Percentiles rank a stretch among this genome's conserved stretches.
Evolutionary conservation across 2,329 filamentous ascomycete species (phyloP).

Genomic region (Arthrinium phaeospermum): DNA sequence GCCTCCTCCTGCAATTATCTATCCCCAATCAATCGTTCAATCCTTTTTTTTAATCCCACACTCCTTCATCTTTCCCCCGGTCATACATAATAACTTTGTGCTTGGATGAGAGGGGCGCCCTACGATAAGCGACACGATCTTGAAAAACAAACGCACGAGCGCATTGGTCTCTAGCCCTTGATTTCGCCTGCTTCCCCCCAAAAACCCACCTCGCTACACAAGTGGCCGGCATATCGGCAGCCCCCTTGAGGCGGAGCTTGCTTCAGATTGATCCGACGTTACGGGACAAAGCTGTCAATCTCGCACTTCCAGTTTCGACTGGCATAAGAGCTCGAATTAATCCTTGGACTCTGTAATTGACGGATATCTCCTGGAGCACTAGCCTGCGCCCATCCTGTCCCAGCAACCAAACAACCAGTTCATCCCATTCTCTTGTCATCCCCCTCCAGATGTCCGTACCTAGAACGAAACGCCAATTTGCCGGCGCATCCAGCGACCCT

Average conservation of each 20-base stretch:
- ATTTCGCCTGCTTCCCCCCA: background rate
- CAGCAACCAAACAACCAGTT: background rate
- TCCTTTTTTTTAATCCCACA: background rate
- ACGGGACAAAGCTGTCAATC: background rate
- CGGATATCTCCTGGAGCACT: background rate
- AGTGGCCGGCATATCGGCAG: constrained; percentile 7
- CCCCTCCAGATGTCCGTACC: constrained; percentile 53
- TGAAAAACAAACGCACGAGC: constrained; percentile 10
- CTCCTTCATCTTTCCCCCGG: background rate
- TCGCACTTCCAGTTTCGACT: constrained; percentile 2
- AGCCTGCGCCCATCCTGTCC: background rate
- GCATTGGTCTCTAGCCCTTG: constrained; percentile 1
- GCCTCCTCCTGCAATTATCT: constrained; percentile 12
- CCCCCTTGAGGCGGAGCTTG: constrained; percentile 7
- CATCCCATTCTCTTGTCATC: background rate
- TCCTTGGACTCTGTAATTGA: background rate
- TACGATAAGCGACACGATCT: constrained; percentile 16
- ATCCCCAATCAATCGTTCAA: background rate
- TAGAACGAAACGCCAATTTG: constrained; percentile 66
- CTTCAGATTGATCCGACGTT: constrained; percentile 11
- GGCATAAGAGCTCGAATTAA: constrained; percentile 1
- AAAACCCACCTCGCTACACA: background rate
- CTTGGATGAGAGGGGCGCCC: constrained; percentile 10
- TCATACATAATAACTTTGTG: background rate
- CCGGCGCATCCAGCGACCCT: constrained; percentile 62